Percentiles rank a stretch among this genome's conserved stretches.
These are phyloP conservation scores for Tolypocladium sp. DNA, from an alignment of 2,329 filamentous ascomycete genomes.

Conservation along the genomic window DNA sequence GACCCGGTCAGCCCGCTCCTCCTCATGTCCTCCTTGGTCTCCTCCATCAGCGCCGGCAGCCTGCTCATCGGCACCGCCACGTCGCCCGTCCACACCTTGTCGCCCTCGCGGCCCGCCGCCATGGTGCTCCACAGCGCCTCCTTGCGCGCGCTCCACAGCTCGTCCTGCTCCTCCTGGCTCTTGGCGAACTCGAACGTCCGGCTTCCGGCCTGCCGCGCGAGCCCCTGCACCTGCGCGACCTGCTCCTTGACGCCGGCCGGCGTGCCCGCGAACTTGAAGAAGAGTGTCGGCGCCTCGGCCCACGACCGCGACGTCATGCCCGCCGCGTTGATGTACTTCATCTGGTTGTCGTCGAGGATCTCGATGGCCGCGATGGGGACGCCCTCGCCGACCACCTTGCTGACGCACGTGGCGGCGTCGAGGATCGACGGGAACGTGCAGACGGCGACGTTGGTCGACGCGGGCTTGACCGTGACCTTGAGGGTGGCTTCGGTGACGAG, in stretches of 20 bases:
- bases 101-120: conserved; percentile 53
- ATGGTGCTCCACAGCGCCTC: conserved; percentile 77
- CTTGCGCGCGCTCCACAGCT: conserved; percentile 78
- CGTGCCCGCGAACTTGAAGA: conserved; percentile 78
- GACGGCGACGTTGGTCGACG: conserved; percentile 73
- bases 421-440: conserved; percentile 50
- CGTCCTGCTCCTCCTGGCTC: conserved; percentile 58
- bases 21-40: conserved; percentile 44
- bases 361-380: conserved; percentile 87
- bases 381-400: conserved; percentile 68
- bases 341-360: conserved; percentile 86
- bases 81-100: conserved; percentile 78
- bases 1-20: conserved; percentile 34
- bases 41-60: conserved; percentile 67
- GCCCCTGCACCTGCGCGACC: conserved; percentile 53
- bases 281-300: conserved; percentile 66
- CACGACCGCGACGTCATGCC: conserved; percentile 58
- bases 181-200: conserved; percentile 71
- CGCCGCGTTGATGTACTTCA: conserved; percentile 58
- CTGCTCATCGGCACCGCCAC: conserved; percentile 74
- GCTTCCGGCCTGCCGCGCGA: conserved; percentile 53
- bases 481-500: conserved; percentile 86
- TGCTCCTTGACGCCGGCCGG: conserved; percentile 68
- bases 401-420: conserved; percentile 69
- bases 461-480: conserved; percentile 75